Evolutionary conservation across 352 stramenopile genomes (phyloP).

Genomic region (Detonula confervacea): DNA sequence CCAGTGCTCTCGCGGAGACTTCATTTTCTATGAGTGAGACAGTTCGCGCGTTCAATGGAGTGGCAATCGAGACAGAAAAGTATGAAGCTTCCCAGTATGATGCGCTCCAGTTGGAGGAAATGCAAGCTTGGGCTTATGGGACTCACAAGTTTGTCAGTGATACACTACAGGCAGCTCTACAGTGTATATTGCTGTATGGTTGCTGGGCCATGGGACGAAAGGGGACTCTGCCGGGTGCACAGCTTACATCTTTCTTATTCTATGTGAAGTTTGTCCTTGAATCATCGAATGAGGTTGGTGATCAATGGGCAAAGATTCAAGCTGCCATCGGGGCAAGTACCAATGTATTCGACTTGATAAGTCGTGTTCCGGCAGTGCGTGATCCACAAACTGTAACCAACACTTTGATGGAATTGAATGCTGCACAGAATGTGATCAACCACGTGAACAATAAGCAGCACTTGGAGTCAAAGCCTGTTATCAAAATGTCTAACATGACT

Average conservation of each 20-base stretch:
- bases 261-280: conserved; percentile 83
- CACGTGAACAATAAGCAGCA: conserved; percentile 24
- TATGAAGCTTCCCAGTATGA: conserved; percentile 76
- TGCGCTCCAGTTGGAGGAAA: conserved; percentile 77
- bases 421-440: conserved; percentile 38
- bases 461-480: conserved; percentile 54
- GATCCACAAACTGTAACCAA: conserved; percentile 62
- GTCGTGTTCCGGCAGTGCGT: conserved; percentile 62
- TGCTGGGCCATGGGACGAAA: conserved; percentile 69
- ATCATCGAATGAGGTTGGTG: conserved; percentile 80
- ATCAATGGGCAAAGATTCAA: conserved; percentile 85
- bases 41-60: conserved; percentile 78
- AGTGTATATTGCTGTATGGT: conserved; percentile 66
- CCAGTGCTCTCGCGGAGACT: conserved; percentile 78
- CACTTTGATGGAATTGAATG: conserved; percentile 41
- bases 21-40: conserved; percentile 84
- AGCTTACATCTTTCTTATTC: conserved; percentile 84
- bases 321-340: conserved; percentile 75
- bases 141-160: conserved; percentile 82
- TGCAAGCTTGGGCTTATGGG: conserved; percentile 82
- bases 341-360: conserved; percentile 83
- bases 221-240: conserved; percentile 55
- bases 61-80: conserved; percentile 68
- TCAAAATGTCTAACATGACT: conserved; percentile 74
- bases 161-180: conserved; percentile 70